Percentiles rank a stretch among this genome's conserved stretches.
Evolutionary conservation across 108 stramenopile genomes (phyloP).

Genomic region (Skeletonema potamos): DNA sequence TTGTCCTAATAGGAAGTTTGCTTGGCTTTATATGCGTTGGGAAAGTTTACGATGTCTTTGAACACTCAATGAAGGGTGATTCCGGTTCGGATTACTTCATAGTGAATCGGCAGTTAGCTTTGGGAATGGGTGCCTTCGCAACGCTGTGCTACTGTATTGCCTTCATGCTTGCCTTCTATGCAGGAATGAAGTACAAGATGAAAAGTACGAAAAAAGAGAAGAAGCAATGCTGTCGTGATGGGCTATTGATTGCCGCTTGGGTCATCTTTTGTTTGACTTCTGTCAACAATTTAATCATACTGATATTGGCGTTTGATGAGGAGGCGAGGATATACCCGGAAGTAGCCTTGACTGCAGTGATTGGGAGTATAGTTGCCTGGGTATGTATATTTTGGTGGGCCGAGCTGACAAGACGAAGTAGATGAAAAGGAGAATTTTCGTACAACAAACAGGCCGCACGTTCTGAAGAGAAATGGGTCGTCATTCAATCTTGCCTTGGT

Average conservation of each 20-base stretch:
- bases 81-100: conserved; percentile 1
- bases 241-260: conserved; percentile 14
- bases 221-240: conserved; percentile 10
- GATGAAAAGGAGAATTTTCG: background rate
- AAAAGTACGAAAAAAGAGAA: background rate
- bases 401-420: conserved; percentile 10
- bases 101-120: conserved; percentile 2
- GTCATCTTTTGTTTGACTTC: conserved; percentile 11
- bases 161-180: conserved; percentile 1
- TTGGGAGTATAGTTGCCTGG: conserved; percentile 13
- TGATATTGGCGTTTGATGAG: conserved; percentile 21
- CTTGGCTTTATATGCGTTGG: conserved; percentile 23
- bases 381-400: conserved; percentile 20
- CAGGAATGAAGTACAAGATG: conserved; percentile 13
- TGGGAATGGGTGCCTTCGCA: conserved; percentile 1
- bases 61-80: background rate
- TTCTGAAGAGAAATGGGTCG: background rate
- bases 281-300: conserved; percentile 9
- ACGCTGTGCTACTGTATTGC: conserved; percentile 5
- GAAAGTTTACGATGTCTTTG: conserved; percentile 10
- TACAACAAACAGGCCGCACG: too few relatives aligned
- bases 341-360: conserved; percentile 5
- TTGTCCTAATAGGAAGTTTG: conserved; percentile 3
- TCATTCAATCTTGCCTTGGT: background rate
- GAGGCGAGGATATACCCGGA: conserved; percentile 10